Percentiles rank a stretch among this genome's conserved stretches.
Conservation (phyloP, 495 filamentous ascomycete genomes). For the Ascobolus immersus region DNA sequence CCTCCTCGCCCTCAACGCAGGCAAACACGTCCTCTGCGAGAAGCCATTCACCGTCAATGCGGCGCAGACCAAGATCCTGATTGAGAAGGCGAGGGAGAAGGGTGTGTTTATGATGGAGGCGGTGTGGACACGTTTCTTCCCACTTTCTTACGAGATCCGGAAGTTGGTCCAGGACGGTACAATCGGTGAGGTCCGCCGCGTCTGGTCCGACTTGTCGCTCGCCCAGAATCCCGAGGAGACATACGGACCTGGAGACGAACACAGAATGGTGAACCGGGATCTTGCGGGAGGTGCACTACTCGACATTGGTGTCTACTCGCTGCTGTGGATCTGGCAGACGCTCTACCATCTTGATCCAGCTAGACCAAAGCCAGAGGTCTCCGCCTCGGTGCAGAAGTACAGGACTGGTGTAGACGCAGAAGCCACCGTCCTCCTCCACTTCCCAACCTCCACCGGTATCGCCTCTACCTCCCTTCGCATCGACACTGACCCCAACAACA, state of each 20-base stretch:
- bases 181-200: conserved; percentile 55
- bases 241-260: conserved; percentile 24
- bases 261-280: conserved; percentile 72
- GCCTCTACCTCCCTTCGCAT: conserved; percentile 54
- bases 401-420: conserved; percentile 60
- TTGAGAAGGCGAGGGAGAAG: conserved; percentile 49
- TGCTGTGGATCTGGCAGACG: conserved; percentile 86
- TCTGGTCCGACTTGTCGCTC: conserved; percentile 42
- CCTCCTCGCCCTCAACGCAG: conserved; percentile 53
- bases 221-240: conserved; percentile 17
- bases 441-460: conserved; percentile 48
- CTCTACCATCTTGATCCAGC: conserved; percentile 53
- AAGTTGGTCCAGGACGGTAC: conserved; percentile 39
- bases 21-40: conserved; percentile 78
- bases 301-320: conserved; percentile 65
- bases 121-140: conserved; percentile 86
- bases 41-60: conserved; percentile 86
- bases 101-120: conserved; percentile 90
- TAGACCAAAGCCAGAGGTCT: conserved; percentile 23
- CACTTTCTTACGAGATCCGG: conserved; percentile 48
- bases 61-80: conserved; percentile 46
- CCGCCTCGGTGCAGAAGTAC: conserved; percentile 46
- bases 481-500: conserved; percentile 36
- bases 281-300: conserved; percentile 65
- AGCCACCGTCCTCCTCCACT: conserved; percentile 55